These are phyloP conservation scores for Neonectria faginata DNA, from an alignment of 2,329 filamentous ascomycete species.

Conservation along the genomic window DNA sequence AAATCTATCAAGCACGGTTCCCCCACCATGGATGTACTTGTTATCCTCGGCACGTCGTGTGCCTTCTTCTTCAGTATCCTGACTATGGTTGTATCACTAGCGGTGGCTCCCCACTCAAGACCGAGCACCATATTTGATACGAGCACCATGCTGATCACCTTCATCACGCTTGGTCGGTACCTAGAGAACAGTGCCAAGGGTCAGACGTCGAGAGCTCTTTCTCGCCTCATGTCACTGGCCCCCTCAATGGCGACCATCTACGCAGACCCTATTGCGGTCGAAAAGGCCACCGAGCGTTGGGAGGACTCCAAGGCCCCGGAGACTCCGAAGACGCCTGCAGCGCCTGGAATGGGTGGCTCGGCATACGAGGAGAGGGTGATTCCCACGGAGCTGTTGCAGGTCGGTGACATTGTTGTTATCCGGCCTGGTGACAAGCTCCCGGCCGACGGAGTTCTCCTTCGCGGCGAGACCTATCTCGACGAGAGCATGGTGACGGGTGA, in stretches of 20 bases:
- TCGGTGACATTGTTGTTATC: constrained; percentile 92
- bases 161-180: constrained; percentile 90
- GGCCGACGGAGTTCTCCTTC: constrained; percentile 87
- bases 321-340: constrained; percentile 58
- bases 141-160: constrained; percentile 97
- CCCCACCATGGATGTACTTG: constrained; percentile 97
- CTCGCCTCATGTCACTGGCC: constrained; percentile 92
- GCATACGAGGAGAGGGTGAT: constrained; percentile 86
- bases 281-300: constrained; percentile 89
- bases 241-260: constrained; percentile 99
- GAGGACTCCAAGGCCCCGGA: constrained; percentile 45
- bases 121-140: constrained; percentile 96
- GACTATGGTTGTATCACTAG: constrained; percentile 85
- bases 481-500: constrained; percentile 99
- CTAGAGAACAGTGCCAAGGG: constrained; percentile 96
- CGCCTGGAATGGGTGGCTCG: constrained; percentile 59
- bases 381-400: constrained; percentile 92
- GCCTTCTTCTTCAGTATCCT: constrained; percentile 96
- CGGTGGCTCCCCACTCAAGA: constrained; percentile 79
- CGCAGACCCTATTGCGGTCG: constrained; percentile 89
- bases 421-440: constrained; percentile 97
- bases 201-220: constrained; percentile 93
- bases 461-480: constrained; percentile 92
- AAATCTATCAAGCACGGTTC: constrained; percentile 91
- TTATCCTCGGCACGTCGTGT: constrained; percentile 91